Evolutionary conservation across 176 grass and related monocot genomes (phyloP).

Genomic region (Ensete glaucum): DNA sequence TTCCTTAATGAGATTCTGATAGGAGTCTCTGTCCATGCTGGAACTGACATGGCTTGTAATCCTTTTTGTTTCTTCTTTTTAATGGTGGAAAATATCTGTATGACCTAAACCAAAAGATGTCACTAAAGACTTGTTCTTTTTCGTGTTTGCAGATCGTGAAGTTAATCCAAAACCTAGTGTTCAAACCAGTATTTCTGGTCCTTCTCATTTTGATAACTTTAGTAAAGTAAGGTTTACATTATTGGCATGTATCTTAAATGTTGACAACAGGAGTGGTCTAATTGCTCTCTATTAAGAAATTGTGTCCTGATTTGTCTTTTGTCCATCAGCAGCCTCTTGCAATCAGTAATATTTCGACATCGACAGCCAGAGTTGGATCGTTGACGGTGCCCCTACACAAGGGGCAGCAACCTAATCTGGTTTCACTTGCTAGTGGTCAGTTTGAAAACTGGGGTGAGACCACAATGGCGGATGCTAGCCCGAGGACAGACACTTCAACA

Average conservation of each 20-base stretch:
- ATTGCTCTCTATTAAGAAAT: not conserved
- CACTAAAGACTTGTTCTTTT: not conserved
- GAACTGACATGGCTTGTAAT: not conserved
- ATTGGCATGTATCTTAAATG: not conserved
- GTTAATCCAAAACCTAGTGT: conserved; percentile 52
- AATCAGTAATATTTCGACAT: conserved; percentile 1
- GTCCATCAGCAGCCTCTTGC: conserved; percentile 30
- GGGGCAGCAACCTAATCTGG: conserved; percentile 25
- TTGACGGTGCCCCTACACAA: conserved; percentile 30
- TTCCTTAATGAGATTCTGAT: not conserved
- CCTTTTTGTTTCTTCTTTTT: not conserved
- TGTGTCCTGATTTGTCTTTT: not conserved
- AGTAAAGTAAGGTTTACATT: conserved; percentile 34
- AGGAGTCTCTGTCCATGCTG: too few relatives aligned
- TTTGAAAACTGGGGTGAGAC: conserved; percentile 34
- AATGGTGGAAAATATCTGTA: not conserved
- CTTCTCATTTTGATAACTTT: conserved; percentile 48
- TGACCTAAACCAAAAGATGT: not conserved
- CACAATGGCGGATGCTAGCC: conserved; percentile 54
- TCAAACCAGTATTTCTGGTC: conserved; percentile 30
- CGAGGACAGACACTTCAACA: conserved; percentile 64
- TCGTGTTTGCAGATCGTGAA: conserved; percentile 22
- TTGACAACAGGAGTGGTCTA: not conserved
- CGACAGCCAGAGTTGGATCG: conserved; percentile 23
- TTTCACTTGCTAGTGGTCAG: conserved; percentile 36